Base-by-base conservation (phyloP, 2,329 filamentous ascomycete species). In the Tolypocladium album region DNA sequence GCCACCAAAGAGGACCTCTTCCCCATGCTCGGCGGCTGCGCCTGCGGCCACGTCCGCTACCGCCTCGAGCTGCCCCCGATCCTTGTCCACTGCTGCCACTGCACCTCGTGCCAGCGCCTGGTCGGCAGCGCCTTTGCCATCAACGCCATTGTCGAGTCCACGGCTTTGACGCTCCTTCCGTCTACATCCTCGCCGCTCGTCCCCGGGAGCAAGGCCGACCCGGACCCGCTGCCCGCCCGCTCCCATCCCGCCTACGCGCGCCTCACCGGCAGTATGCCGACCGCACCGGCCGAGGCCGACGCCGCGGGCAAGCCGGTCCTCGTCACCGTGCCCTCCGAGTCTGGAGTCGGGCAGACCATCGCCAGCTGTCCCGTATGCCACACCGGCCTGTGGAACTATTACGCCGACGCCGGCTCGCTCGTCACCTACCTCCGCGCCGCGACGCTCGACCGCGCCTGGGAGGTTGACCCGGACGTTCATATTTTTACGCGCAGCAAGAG, bases 21-120 rank as follows among this genome's bases (percentile, higher is more conserved):
- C 61, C 69, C 70, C 62, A 65, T 76, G 62, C 60, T 68, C 39
- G 72, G 74, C 60, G 86, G 84, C 61, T 90, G 89, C 70, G 82
- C 83, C 58, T 90, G 87, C 70, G 85, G 86, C 17, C 84, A 88
- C 67, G 78, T 88, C 64, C 88, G 87, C 70, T 88, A 89, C 70
- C 74, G 86, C 15, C 78, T 84, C 39, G 83, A 84, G 65, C 74
- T 87, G 2, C 74, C 87, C n/a, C 70, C 77, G 24, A 67, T 80
- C 50, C 62, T 75, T 58, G 71, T 76, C 40, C 74, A 80, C 65
- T 76, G 74, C 71, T 80, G 78, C 68, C 75, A 78, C 67, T 80
- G 78, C 69, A 75, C 74, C 31, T 67, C 68, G 61, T 80, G 78
- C 68, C 77, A 80, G 64, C 74, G 71, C 59, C 75, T 79, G 65